phyloP scores from a whole-genome alignment of 2,329 filamentous ascomycete genomes.

The Chaetomium sp. region DNA sequence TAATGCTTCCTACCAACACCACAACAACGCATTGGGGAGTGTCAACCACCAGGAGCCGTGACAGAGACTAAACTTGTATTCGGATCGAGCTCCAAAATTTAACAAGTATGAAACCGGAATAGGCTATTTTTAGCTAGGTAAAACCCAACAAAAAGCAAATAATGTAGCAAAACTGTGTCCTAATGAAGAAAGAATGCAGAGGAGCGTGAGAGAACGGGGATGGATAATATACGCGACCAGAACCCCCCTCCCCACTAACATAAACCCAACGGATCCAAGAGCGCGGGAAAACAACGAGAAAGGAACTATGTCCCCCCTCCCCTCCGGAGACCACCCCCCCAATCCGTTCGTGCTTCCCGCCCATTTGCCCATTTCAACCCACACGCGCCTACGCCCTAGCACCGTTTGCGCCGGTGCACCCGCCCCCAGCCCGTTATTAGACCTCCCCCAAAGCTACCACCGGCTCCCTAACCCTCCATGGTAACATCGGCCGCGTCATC shows the following conservation, averaged over 20 bases:
- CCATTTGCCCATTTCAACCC: not conserved
- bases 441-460: not conserved
- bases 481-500: conserved; percentile 22
- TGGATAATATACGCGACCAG: conserved; percentile 3
- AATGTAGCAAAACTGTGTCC: not conserved
- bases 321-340: not conserved
- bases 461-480: conserved; percentile 26
- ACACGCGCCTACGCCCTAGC: not conserved
- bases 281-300: not conserved
- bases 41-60: not conserved
- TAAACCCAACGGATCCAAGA: not conserved
- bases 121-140: not conserved
- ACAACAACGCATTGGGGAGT: not conserved
- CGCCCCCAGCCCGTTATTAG: not conserved
- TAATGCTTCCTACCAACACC: too few species aligned
- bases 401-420: conserved; percentile 1
- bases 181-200: not conserved
- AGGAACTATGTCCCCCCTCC: not conserved
- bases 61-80: not conserved
- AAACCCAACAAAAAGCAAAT: not conserved
- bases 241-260: not conserved
- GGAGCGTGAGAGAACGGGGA: not conserved
- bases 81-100: not conserved
- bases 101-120: not conserved
- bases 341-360: not conserved